Evolutionary conservation across 1,284 basidiomycete genomes (phyloP).

Genomic region (Cryptococcus sp.): DNA sequence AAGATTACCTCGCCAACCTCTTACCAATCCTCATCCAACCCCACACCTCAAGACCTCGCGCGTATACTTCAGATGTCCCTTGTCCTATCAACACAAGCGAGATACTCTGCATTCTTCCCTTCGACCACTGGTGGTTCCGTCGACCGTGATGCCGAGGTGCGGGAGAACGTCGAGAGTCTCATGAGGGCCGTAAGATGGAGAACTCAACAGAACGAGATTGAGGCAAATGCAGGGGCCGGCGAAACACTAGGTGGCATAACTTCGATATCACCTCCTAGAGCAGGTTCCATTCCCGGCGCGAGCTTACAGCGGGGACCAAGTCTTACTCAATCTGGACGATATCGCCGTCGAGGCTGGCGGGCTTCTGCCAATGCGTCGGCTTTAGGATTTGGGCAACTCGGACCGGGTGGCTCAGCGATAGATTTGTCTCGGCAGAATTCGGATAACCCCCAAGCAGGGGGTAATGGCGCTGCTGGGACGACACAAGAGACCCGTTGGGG

Average conservation of each 20-base stretch:
- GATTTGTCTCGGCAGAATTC: constrained; percentile 27
- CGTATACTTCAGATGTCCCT: constrained; percentile 51
- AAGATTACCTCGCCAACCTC: constrained; percentile 22
- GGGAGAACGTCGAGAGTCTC: constrained; percentile 40
- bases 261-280: constrained; percentile 1
- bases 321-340: constrained; percentile 31
- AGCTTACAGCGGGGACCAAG: constrained; percentile 31
- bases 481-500: constrained; percentile 19
- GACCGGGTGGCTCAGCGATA: background rate
- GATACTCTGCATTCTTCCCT: constrained; percentile 44
- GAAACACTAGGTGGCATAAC: constrained; percentile 7
- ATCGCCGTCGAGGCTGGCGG: constrained; percentile 34
- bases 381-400: background rate
- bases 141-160: constrained; percentile 38
- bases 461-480: background rate
- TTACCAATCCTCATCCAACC: constrained; percentile 8
- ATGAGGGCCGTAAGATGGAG: constrained; percentile 40
- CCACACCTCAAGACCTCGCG: constrained; percentile 35
- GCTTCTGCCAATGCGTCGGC: constrained; percentile 17
- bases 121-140: constrained; percentile 11
- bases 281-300: background rate
- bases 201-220: constrained; percentile 20
- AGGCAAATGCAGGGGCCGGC: constrained; percentile 1
- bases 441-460: constrained; percentile 6
- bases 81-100: constrained; percentile 51